Evolutionary conservation across 352 stramenopile genomes (phyloP).

Genomic region (Pythium brachiatum): DNA sequence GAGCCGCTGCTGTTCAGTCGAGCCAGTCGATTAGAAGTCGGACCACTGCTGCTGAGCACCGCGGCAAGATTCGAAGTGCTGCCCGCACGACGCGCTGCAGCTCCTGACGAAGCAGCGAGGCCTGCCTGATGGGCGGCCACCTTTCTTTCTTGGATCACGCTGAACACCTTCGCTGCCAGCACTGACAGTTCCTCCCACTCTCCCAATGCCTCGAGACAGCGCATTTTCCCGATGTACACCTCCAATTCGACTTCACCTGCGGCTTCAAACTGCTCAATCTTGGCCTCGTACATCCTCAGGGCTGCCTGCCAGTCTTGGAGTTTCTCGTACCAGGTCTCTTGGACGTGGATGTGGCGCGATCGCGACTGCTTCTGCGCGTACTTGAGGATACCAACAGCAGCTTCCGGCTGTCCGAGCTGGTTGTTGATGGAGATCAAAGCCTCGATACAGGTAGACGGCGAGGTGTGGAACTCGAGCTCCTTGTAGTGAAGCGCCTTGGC

Average conservation of each 20-base stretch:
- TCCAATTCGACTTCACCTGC: conserved; percentile 73
- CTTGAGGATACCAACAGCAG: conserved; percentile 97
- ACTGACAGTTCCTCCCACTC: conserved; percentile 81
- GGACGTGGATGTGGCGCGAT: conserved; percentile 82
- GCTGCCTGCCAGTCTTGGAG: conserved; percentile 97
- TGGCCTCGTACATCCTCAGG: conserved; percentile 95
- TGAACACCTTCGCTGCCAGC: conserved; percentile 41
- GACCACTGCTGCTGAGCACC: not conserved
- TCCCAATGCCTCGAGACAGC: conserved; percentile 96
- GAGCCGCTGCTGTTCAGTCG: conserved; percentile 9
- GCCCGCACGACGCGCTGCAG: conserved; percentile 6
- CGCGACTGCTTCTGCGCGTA: conserved; percentile 84
- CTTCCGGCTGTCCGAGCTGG: conserved; percentile 94
- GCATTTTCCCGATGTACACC: conserved; percentile 97
- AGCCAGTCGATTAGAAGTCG: not conserved
- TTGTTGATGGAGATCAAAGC: conserved; percentile 99
- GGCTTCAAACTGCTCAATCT: conserved; percentile 38
- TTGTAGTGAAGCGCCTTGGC: conserved; percentile 99
- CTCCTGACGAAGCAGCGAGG: not conserved
- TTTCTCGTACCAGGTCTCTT: conserved; percentile 98
- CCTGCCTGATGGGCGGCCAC: not conserved
- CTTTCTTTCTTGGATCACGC: conserved; percentile 20
- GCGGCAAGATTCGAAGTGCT: conserved; percentile 6
- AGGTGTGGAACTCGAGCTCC: conserved; percentile 97
- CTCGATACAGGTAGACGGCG: conserved; percentile 93